Evolutionary conservation across 2,329 filamentous ascomycete genomes (phyloP).

Genomic region (Penicillium oxalicum): DNA sequence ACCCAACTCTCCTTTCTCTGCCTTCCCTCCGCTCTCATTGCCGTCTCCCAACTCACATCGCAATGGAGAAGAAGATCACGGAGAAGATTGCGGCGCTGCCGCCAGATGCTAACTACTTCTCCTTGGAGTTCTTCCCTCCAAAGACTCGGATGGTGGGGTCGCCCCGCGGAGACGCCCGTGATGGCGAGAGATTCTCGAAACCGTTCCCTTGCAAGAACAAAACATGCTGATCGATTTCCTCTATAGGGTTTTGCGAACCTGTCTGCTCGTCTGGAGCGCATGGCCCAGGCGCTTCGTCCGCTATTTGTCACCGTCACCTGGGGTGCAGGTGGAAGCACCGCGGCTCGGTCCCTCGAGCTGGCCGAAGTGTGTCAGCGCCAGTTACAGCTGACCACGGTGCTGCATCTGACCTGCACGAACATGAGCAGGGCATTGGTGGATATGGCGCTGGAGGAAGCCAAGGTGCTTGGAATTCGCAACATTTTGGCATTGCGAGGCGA

Average conservation of each 20-base stretch:
- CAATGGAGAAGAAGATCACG: conserved; percentile 85
- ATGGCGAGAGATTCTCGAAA: background rate
- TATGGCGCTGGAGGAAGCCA: conserved; percentile 82
- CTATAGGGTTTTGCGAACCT: conserved; percentile 79
- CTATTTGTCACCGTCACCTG: conserved; percentile 97
- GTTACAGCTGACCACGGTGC: conserved; percentile 83
- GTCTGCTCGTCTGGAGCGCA: conserved; percentile 84
- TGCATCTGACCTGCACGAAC: conserved; percentile 96
- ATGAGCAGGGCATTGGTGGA: conserved; percentile 86
- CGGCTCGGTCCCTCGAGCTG: conserved; percentile 83
- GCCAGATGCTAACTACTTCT: conserved; percentile 78
- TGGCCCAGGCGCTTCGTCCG: conserved; percentile 84
- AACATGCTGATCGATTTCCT: conserved; percentile 20
- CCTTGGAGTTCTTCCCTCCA: conserved; percentile 97
- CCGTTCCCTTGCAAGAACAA: background rate
- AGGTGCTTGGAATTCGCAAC: conserved; percentile 83
- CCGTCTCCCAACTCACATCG: conserved; percentile 10
- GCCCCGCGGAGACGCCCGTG: conserved; percentile 19
- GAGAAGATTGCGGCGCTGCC: conserved; percentile 91
- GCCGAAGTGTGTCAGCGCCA: conserved; percentile 93
- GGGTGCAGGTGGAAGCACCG: conserved; percentile 91
- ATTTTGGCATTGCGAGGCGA: conserved; percentile 89
- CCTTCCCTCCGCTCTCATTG: conserved; percentile 15
- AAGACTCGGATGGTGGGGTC: conserved; percentile 75
- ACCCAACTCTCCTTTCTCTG: conserved; percentile 15